Percentiles rank a stretch among this genome's conserved stretches.
phyloP scores from a whole-genome alignment of 106 monocot genomes.

The Platanthera guangdongensis region DNA sequence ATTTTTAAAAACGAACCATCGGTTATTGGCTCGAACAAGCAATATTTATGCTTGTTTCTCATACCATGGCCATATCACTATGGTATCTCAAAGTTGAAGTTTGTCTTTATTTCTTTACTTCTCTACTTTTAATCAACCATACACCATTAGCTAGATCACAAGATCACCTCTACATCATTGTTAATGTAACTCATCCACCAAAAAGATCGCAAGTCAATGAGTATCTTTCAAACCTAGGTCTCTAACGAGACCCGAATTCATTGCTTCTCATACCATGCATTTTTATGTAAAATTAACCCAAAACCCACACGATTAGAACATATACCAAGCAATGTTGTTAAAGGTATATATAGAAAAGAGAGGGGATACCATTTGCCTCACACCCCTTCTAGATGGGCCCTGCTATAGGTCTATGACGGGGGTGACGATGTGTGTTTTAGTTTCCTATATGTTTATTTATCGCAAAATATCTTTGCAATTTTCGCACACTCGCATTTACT shows the following conservation, averaged over 20 bases:
- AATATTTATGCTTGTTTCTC: not conserved
- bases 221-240: not conserved
- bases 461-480: too few species aligned
- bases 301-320: not conserved
- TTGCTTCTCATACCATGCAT: not conserved
- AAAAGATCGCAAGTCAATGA: not conserved
- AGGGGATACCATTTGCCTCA: not conserved
- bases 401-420: not conserved
- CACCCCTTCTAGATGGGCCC: not conserved
- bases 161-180: not conserved
- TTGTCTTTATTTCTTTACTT: not conserved
- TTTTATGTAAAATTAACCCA: not conserved
- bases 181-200: not conserved
- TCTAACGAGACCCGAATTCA: not conserved
- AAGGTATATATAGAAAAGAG: not conserved
- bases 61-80: not conserved
- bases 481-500: too few species aligned
- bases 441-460: too few species aligned
- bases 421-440: too few species aligned
- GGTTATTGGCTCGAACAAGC: not conserved
- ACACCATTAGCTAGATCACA: not conserved
- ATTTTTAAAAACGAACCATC: not conserved
- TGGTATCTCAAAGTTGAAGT: not conserved
- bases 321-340: not conserved
- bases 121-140: not conserved